phyloP scores from a whole-genome alignment of 1,284 basidiomycete species.

The Boletus holoroseus region DNA sequence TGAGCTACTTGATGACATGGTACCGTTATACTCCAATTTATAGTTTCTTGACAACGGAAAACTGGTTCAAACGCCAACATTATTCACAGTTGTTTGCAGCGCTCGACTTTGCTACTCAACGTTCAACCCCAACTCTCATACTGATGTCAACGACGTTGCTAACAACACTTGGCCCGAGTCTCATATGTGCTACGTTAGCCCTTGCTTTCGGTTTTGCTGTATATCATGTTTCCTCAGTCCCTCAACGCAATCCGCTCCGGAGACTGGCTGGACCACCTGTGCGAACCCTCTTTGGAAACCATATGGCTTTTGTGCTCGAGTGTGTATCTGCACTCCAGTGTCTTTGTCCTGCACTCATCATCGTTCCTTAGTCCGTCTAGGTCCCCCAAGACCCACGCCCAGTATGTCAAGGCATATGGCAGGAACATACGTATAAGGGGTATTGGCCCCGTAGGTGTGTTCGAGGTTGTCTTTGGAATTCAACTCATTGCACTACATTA shows the following conservation, averaged over 20 bases:
- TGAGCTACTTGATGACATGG: background rate
- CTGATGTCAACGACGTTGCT: slow-evolving; percentile 2
- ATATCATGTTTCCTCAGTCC: slow-evolving; percentile 36
- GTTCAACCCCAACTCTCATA: background rate
- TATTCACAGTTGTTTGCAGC: background rate
- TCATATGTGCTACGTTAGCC: slow-evolving; percentile 24
- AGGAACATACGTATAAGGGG: slow-evolving; percentile 59
- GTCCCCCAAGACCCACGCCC: slow-evolving; percentile 51
- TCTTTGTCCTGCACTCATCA: slow-evolving; percentile 3
- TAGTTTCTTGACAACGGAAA: background rate
- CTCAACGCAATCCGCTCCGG: slow-evolving; percentile 47
- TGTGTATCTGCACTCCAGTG: slow-evolving; percentile 30
- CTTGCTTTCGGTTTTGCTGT: slow-evolving; percentile 26
- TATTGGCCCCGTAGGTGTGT: slow-evolving; percentile 51
- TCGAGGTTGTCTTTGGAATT: background rate
- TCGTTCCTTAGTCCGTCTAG: slow-evolving; percentile 44
- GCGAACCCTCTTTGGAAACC: slow-evolving; percentile 44
- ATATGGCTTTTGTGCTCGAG: slow-evolving; percentile 55
- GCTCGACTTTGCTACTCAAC: background rate
- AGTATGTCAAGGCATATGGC: slow-evolving; percentile 49
- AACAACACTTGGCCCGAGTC: slow-evolving; percentile 10
- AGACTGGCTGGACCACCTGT: slow-evolving; percentile 56
- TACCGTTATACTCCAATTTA: background rate
- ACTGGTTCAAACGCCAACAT: background rate
- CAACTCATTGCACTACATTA: slow-evolving; percentile 4